Evolutionary conservation across 441 rosid genomes (phyloP).

Genomic region (Adansonia madagascariensis): DNA sequence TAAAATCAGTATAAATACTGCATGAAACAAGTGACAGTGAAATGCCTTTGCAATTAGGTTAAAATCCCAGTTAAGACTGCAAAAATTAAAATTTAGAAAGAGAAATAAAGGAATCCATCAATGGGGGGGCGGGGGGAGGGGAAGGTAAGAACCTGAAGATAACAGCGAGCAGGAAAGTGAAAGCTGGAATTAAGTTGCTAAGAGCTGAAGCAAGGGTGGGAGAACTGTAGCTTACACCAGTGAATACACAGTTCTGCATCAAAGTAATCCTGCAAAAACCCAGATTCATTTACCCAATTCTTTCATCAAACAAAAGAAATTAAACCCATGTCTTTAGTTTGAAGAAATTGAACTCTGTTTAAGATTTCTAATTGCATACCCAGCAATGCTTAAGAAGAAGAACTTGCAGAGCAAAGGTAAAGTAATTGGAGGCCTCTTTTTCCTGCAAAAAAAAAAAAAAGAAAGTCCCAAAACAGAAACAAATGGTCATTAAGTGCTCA

Average conservation of each 20-base stretch:
- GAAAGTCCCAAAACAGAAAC: constrained; percentile 7
- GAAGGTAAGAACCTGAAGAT: constrained; percentile 40
- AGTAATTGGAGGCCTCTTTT: constrained; percentile 42
- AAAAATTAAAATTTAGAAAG: not conserved
- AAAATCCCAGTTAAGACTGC: not conserved
- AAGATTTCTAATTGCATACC: constrained; percentile 35
- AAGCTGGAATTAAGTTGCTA: constrained; percentile 45
- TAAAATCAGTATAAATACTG: not conserved
- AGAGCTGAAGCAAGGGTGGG: constrained; percentile 48
- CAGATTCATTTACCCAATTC: constrained; percentile 2
- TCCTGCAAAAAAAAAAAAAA: constrained; percentile 29
- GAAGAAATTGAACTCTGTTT: not conserved
- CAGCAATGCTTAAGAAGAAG: constrained; percentile 52
- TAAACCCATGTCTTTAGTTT: constrained; percentile 18
- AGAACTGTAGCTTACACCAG: constrained; percentile 47
- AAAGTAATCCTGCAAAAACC: constrained; percentile 29
- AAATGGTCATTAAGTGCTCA: not conserved
- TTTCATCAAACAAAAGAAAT: not conserved
- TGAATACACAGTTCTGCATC: constrained; percentile 35
- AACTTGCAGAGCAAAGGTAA: constrained; percentile 48
- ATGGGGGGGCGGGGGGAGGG: not conserved
- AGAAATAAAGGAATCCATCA: not conserved
- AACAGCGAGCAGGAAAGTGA: constrained; percentile 52
- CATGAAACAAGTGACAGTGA: not conserved
- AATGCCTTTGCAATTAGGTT: not conserved